A percentile compares a stretch with the other conserved stretches of the same genome.
phyloP scores from a whole-genome alignment of 257 asterid species.

The Osmanthus fragrans region DNA sequence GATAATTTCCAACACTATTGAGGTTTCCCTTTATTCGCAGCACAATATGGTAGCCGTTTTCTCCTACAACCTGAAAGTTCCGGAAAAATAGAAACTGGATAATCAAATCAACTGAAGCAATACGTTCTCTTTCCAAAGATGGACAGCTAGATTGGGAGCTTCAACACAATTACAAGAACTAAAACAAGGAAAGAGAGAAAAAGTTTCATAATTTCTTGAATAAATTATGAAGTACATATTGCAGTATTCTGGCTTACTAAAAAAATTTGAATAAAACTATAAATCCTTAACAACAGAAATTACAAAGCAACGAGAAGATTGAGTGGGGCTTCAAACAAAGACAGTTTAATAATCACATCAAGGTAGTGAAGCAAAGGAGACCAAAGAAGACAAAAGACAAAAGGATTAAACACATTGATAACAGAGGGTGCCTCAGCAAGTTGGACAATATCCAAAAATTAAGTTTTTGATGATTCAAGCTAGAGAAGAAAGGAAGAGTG shows the following conservation, averaged over 20 bases:
- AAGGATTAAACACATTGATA: not conserved
- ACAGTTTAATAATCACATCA: not conserved
- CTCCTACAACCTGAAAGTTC: not conserved
- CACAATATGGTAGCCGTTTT: not conserved
- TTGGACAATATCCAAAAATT: not conserved
- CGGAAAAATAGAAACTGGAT: not conserved
- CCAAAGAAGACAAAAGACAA: not conserved
- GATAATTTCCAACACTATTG: not conserved
- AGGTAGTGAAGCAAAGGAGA: not conserved
- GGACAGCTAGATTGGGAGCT: not conserved
- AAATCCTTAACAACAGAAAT: not conserved
- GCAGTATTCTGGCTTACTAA: not conserved
- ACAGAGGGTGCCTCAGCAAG: not conserved
- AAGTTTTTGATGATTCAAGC: conserved; percentile 15
- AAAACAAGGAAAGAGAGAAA: not conserved
- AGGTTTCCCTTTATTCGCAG: not conserved
- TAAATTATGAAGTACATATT: not conserved
- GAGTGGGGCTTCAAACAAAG: not conserved
- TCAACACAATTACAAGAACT: not conserved
- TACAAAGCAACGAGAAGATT: not conserved
- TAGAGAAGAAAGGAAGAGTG: not conserved
- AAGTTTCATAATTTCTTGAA: not conserved
- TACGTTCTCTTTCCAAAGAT: not conserved
- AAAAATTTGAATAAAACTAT: not conserved
- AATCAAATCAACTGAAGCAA: not conserved